Percentiles rank a stretch among this genome's conserved stretches.
These are phyloP conservation scores for Paecilomyces niveus DNA, from an alignment of 2,329 filamentous ascomycete species.

Conservation along the genomic window DNA sequence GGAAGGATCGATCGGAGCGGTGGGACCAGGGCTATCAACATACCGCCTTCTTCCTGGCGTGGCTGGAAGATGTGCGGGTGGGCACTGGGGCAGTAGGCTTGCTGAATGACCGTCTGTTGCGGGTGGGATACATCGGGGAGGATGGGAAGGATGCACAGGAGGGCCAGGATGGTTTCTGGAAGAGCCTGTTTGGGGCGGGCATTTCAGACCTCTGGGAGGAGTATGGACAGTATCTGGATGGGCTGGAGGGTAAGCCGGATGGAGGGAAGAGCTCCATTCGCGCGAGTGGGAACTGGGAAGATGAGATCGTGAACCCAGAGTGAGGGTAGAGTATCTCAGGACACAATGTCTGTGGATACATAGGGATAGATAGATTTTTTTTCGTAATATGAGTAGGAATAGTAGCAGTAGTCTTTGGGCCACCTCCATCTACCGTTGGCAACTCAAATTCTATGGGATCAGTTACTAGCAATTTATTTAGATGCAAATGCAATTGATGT, in stretches of 20 bases:
- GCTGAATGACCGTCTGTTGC: constrained; percentile 32
- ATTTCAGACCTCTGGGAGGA: constrained; percentile 68
- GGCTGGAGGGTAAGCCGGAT: constrained; percentile 12
- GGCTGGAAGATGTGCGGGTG: constrained; percentile 67
- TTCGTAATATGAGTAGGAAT: too few species aligned
- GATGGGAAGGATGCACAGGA: neutral
- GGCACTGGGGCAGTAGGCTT: constrained; percentile 59
- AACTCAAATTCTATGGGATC: too few species aligned
- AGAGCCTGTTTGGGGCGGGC: constrained; percentile 53
- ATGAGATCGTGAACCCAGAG: constrained; percentile 17
- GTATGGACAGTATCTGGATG: constrained; percentile 52
- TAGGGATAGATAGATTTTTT: too few species aligned
- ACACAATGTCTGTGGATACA: too few species aligned
- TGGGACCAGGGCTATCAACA: constrained; percentile 90
- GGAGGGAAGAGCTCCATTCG: neutral
- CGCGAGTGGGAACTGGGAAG: constrained; percentile 17
- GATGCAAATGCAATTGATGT: neutral
- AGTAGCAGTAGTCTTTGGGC: too few species aligned
- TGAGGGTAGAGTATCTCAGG: neutral
- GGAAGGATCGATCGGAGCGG: constrained; percentile 45
- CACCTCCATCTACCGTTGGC: too few species aligned
- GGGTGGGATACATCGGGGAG: constrained; percentile 28
- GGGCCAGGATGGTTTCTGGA: constrained; percentile 24
- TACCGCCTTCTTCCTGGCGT: constrained; percentile 86
- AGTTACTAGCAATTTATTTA: too few species aligned